Conservation (phyloP, 2,329 filamentous ascomycete species). For the Monilinia fructicola region DNA sequence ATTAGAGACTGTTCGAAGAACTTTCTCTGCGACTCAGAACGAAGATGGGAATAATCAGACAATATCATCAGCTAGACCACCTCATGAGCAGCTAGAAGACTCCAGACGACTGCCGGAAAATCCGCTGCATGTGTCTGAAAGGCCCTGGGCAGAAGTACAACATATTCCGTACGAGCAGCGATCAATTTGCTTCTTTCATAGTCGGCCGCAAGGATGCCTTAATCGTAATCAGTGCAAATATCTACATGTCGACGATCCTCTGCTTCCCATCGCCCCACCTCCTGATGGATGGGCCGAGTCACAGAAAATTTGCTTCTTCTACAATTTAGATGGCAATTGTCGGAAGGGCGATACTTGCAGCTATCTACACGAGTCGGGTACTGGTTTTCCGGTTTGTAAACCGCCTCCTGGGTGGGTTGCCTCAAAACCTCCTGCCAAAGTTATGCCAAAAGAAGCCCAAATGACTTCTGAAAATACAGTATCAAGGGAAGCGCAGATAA, state of each 20-base stretch:
- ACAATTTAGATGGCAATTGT: slow-evolving; percentile 17
- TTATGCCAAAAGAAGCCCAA: background rate
- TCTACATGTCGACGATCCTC: background rate
- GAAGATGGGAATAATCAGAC: background rate
- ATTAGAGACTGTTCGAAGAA: slow-evolving; percentile 27
- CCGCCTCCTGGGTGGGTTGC: slow-evolving; percentile 3
- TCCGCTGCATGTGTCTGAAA: slow-evolving; percentile 17
- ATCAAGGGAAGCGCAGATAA: background rate
- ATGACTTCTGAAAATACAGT: background rate
- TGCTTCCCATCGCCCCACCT: background rate
- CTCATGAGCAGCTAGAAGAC: slow-evolving; percentile 2
- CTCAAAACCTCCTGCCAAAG: background rate
- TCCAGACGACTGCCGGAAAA: slow-evolving; percentile 3
- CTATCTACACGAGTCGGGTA: background rate
- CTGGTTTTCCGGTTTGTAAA: background rate
- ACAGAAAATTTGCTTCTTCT: slow-evolving; percentile 28
- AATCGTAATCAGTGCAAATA: background rate
- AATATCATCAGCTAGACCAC: background rate
- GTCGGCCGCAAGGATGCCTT: background rate
- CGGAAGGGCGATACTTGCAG: slow-evolving; percentile 6
- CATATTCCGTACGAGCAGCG: slow-evolving; percentile 16
- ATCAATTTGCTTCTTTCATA: background rate
- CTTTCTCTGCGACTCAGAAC: background rate
- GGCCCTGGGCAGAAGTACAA: slow-evolving; percentile 13
- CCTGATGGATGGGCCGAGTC: background rate